A percentile compares a stretch with the other conserved stretches of the same genome.
These are phyloP conservation scores for Massospora cicadina DNA, from an alignment of 371 early-diverging fungal genomes.

Conservation along the genomic window DNA sequence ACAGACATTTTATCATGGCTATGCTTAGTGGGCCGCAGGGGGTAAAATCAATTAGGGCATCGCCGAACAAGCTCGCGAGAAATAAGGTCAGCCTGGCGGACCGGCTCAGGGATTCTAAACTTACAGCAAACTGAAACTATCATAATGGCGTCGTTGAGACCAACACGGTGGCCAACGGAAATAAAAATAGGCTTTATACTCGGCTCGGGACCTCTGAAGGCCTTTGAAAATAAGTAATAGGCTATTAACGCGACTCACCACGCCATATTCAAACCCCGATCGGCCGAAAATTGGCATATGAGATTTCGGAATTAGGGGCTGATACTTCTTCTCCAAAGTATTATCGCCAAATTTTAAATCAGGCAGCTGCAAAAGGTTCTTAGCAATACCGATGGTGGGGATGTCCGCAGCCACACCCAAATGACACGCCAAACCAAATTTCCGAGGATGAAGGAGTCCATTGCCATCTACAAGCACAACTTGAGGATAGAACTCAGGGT, in stretches of 20 bases:
- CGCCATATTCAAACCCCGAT: conserved; percentile 36
- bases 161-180: conserved; percentile 60
- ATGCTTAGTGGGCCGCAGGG: too few species aligned
- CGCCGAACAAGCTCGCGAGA: conserved; percentile 25
- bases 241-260: conserved; percentile 19
- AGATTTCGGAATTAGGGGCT: not conserved
- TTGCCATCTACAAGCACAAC: conserved; percentile 79
- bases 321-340: not conserved
- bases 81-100: conserved; percentile 61
- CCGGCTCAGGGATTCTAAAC: conserved; percentile 77
- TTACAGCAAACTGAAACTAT: conserved; percentile 38
- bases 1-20: too few species aligned
- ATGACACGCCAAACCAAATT: conserved; percentile 78
- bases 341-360: not conserved
- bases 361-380: conserved; percentile 48
- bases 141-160: conserved; percentile 39
- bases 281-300: conserved; percentile 14
- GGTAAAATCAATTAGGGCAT: not conserved
- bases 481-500: conserved; percentile 47
- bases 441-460: conserved; percentile 68
- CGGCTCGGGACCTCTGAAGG: conserved; percentile 13
- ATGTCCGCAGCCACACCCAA: conserved; percentile 49
- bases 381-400: conserved; percentile 74
- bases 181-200: conserved; percentile 71
- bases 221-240: conserved; percentile 12